Conservation (phyloP, 306 rosid species). For the Inga laurina region DNA sequence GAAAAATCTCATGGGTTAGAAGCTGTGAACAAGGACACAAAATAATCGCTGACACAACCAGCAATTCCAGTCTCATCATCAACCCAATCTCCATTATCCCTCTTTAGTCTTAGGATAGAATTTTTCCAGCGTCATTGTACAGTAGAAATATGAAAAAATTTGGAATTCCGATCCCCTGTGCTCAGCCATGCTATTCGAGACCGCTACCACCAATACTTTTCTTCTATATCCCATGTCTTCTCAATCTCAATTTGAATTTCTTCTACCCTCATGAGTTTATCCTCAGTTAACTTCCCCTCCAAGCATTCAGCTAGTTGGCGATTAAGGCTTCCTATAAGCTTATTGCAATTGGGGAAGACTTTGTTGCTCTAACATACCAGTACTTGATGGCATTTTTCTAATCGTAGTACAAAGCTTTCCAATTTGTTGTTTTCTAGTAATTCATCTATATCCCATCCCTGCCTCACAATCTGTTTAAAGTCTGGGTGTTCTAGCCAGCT, state of each 20-base stretch:
- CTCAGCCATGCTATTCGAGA: neutral
- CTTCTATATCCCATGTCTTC: neutral
- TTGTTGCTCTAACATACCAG: neutral
- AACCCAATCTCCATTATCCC: neutral
- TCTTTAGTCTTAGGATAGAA: neutral
- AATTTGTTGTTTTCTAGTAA: too few relatives aligned
- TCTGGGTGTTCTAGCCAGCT: too few relatives aligned
- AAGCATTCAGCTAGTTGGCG: rapidly evolving
- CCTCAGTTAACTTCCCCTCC: neutral
- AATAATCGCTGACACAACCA: rapidly evolving
- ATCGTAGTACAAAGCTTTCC: too few relatives aligned
- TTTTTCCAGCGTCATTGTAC: rapidly evolving
- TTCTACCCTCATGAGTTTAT: rapidly evolving
- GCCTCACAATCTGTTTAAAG: too few relatives aligned
- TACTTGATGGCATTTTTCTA: neutral
- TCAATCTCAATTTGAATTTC: neutral
- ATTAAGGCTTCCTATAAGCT: neutral
- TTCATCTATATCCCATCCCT: too few relatives aligned
- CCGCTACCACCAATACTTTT: neutral
- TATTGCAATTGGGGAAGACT: neutral
- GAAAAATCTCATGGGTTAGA: neutral
- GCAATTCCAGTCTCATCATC: neutral
- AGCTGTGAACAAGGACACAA: neutral
- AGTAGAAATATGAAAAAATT: neutral
- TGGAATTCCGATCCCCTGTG: neutral